These are phyloP conservation scores for Oryza longistaminata DNA, from an alignment of 176 grass and related monocot genomes.

Conservation along the genomic window DNA sequence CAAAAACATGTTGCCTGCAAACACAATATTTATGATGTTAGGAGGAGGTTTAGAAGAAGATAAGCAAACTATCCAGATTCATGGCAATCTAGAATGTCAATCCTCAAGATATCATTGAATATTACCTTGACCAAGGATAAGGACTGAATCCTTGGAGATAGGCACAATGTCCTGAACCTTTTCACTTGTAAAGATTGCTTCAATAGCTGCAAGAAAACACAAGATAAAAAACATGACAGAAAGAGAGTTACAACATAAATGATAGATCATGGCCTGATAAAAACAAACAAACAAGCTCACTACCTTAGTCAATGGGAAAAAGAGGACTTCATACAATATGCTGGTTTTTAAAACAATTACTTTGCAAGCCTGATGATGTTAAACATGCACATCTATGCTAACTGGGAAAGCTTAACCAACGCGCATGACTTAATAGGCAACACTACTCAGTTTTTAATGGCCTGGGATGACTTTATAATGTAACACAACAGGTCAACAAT, in stretches of 20 bases:
- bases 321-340: background rate
- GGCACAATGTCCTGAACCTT: slow-evolving; percentile 82
- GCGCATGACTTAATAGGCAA: slow-evolving; percentile 2
- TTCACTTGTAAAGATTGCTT: slow-evolving; percentile 83
- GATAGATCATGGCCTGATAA: slow-evolving; percentile 8
- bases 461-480: background rate
- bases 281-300: slow-evolving; percentile 25
- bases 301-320: background rate
- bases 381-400: background rate
- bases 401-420: background rate
- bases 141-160: slow-evolving; percentile 64
- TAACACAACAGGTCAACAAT: background rate
- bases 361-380: background rate
- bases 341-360: slow-evolving; percentile 12
- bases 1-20: slow-evolving; percentile 57
- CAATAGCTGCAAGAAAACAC: slow-evolving; percentile 60
- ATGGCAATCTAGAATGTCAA: slow-evolving; percentile 5
- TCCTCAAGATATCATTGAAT: slow-evolving; percentile 1
- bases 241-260: slow-evolving; percentile 19
- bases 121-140: slow-evolving; percentile 92
- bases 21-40: slow-evolving; percentile 25
- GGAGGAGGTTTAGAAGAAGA: background rate
- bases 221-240: slow-evolving; percentile 10
- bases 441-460: background rate
- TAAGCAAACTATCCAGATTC: slow-evolving; percentile 29